Base-by-base conservation (phyloP, 2,329 filamentous ascomycete species). In the Dactylella cylindrospora region DNA sequence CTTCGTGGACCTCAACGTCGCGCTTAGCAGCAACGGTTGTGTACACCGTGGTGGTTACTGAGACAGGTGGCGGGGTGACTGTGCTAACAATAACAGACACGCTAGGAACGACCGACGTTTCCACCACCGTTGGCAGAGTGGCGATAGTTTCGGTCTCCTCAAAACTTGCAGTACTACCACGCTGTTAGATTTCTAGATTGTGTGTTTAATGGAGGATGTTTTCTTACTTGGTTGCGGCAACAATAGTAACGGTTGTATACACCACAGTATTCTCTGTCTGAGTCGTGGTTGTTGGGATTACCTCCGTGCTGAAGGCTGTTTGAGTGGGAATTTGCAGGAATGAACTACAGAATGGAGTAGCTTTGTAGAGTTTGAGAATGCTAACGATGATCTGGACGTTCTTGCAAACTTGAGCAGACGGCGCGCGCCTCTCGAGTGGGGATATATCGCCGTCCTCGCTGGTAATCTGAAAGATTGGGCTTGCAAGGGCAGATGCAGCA, bases 201-300 rank as follows among this genome's bases (percentile, higher is more conserved):
- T n/a, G 7, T 6, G 3, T 17, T 19, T 5, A 7, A 15, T 9
- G 12, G 20, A 28, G 22, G 6, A 28, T 29, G 22, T 4, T 7
- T 32, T 35, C 20, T 47, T 31, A 45, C 41, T 33, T 33, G 15
- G 41, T 45, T n/a, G 9, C 13, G 19, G 41, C 41, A 13, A 45
- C 28, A 19, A 45, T n/a, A 12, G 41, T 45, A 12, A 45, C 41
- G 17, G 41, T 45, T 10, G 41, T 45, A 19, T 32, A 45, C 3
- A 45, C 26, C n/a, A 33, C 41, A 7, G 41, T 45, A 29, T 31
- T 45, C 8, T 17, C 28, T 9, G 41, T 45, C 26, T 33, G 28
- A 7, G 41, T 45, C 9, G 19, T 32, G 7, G 41, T 45, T 19
- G 28, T 33, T n/a, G 41, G 26, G 20, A 45, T 10, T 7, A 33